Evolutionary conservation across 2,329 filamentous ascomycete genomes (phyloP), one percentile per base, ranked within the genome.

Genomic region (Penicillium italicum): DNA sequence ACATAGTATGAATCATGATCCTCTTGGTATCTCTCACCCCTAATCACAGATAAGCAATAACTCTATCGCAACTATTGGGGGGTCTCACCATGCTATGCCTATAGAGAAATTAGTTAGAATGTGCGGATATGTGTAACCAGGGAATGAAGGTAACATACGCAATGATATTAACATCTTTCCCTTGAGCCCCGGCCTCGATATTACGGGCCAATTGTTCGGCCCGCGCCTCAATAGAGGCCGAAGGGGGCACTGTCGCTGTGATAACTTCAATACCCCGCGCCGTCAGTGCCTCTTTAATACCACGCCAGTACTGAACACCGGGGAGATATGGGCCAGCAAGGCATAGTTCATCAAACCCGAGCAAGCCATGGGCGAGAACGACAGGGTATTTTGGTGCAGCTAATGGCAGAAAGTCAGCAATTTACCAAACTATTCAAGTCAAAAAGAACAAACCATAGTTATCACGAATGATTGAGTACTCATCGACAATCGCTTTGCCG

Each of bases 331-430:
- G 69, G 0, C 83, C 83, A 2, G 77, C 81, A 5, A 84, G 72
- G 16, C 77, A 81, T 10, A 86, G 69, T 66, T 86, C 83, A 61
- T 85, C 82, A 67, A 87, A 87, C n/a, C 84, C 84, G 20, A 87
- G 72, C 11, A 87, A 76, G n/a, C 84, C 84, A 70, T 87, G 84
- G 5, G 84, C 84, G 10, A 87, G 80, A 46, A 87, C 79, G 50
- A 87, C 80, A 2, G 83, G 82, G 62, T 85, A 68, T 65, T 82
- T 81, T 40, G 79, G 81, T 9, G 73, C 70, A 48, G 71, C 71
- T 76, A 20, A 38, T 22, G 3, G 44, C 10, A 4, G n/a, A n/a
- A n/a, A 24, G 2, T 33, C 2, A 44, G 34, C 42, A 45, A 0
- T 55, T 14, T 1, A 5, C n/a, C 4, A 33, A 6, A 20, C 14